Conservation (phyloP, 768 basidiomycete species). For the Ramaria sp. region DNA sequence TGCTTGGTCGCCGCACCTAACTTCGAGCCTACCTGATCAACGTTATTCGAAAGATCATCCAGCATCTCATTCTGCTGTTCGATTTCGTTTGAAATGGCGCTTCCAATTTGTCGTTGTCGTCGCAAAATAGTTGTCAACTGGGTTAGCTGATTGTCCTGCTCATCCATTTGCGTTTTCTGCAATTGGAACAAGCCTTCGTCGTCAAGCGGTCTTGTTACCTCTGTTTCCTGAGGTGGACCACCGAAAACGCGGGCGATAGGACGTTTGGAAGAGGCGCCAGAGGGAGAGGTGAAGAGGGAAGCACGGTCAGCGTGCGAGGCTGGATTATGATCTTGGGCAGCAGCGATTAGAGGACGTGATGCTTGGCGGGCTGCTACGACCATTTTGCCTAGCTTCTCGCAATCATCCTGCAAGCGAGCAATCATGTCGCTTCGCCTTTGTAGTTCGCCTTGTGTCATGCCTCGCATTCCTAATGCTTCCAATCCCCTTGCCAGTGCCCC, state of each 20-base stretch:
- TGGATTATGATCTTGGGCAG: background rate
- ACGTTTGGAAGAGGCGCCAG: slow-evolving; percentile 54
- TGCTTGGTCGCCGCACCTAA: slow-evolving; percentile 72
- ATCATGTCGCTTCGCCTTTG: slow-evolving; percentile 85
- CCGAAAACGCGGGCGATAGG: slow-evolving; percentile 76
- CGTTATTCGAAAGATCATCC: slow-evolving; percentile 64
- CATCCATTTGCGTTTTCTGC: slow-evolving; percentile 69
- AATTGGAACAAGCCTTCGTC: slow-evolving; percentile 68
- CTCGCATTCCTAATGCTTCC: slow-evolving; percentile 48
- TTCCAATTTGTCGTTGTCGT: slow-evolving; percentile 77
- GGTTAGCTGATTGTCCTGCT: slow-evolving; percentile 76
- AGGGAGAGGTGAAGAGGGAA: slow-evolving; percentile 40
- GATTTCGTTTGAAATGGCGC: slow-evolving; percentile 79
- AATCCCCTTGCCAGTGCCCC: slow-evolving; percentile 61
- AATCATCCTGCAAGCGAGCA: slow-evolving; percentile 79
- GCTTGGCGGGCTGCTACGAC: slow-evolving; percentile 62
- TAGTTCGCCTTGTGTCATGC: slow-evolving; percentile 87
- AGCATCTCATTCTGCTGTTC: slow-evolving; percentile 75
- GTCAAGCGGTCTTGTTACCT: slow-evolving; percentile 79
- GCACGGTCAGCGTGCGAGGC: slow-evolving; percentile 18
- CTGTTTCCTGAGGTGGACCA: slow-evolving; percentile 63
- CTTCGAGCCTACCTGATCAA: slow-evolving; percentile 71
- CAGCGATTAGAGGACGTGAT: slow-evolving; percentile 17
- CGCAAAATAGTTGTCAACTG: slow-evolving; percentile 72
- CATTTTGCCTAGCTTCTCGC: slow-evolving; percentile 79